Evolutionary conservation across 2,329 filamentous ascomycete species (phyloP), one percentile per base, ranked within the genome.

Genomic region (Magnaporthiopsis rhizophila): DNA sequence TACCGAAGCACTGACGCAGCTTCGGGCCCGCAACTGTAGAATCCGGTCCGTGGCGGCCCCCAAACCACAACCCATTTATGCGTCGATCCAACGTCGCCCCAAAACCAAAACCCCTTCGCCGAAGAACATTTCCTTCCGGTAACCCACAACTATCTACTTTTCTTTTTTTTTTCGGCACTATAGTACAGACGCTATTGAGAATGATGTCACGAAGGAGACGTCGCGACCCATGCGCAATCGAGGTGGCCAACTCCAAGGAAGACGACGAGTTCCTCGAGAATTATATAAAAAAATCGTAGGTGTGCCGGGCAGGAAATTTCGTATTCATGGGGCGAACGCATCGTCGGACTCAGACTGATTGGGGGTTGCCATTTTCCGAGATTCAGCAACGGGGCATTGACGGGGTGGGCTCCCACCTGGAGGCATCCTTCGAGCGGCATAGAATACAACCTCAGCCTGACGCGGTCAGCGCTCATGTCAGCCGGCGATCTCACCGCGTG

Each of bases 401-500:
- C 64, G 3, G 62, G 68, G 18, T 76, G 74, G 74, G 64, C 65
- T 15, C 65, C 70, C 1, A 34, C 69, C 57, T 89, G 85, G 85
- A 78, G 71, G 30, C 82, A 87, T 69, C 83, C 84, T 8, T 69
- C 64, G 15, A 81, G 78, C 0, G 69, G 72, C 7, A 67, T 68
- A 8, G 64, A 65, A 5, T 85, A 83, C 73, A 68, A 71, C 0
- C 69, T 88, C 50, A 71, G 70, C 50, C 75, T 88, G n/a, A 67
- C 71, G 11, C 70, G 73, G 3, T 72, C 83, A 0, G 69, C 67
- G 2, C 68, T 69, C n/a, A 72, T 87, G 30, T 69, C 68, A 6
- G 68, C 73, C 1, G 70, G 71, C 3, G 83, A 87, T 32, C 72
- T 87, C 28, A 71, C 79, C 30, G 75, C 79, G 0, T 89, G 86